Percentiles rank a stretch among this genome's conserved stretches.
Evolutionary conservation across 164 flowering plant species (phyloP).

Genomic region (Sedum album): DNA sequence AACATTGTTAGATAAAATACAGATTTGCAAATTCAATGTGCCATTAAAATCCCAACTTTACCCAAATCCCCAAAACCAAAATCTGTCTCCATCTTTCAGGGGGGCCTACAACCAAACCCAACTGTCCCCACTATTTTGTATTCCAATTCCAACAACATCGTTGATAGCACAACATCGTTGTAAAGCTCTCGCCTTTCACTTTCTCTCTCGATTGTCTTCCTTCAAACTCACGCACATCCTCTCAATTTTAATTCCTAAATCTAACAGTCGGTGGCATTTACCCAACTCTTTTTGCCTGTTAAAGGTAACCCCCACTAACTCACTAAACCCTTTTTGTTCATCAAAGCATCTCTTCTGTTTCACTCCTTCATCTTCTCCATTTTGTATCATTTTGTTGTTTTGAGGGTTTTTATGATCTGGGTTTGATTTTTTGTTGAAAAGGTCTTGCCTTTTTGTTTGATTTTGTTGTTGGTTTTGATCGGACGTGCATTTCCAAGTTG

Average conservation of each 20-base stretch:
- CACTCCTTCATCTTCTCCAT: neutral
- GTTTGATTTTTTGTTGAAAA: neutral
- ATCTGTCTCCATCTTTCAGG: neutral
- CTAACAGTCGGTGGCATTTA: constrained; percentile 5
- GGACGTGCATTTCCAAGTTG: neutral
- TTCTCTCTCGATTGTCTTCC: neutral
- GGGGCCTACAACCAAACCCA: neutral
- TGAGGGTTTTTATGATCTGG: neutral
- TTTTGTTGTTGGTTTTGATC: neutral
- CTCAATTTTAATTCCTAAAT: neutral
- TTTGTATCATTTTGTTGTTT: neutral
- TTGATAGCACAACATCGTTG: constrained; percentile 5
- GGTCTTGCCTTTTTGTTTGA: neutral
- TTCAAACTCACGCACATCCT: constrained; percentile 7
- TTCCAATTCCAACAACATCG: constrained; percentile 6
- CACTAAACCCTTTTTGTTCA: neutral
- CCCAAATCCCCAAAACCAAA: neutral
- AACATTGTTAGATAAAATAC: too few relatives aligned
- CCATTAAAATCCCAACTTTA: neutral
- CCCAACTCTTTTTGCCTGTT: neutral
- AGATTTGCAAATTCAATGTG: neutral
- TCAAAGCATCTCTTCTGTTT: constrained; percentile 3
- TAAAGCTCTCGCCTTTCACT: constrained; percentile 7
- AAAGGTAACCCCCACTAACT: neutral
- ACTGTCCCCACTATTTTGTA: constrained; percentile 5